Conservation (phyloP, 2,329 filamentous ascomycete species). For the Aspergillus pseudotamarii region DNA sequence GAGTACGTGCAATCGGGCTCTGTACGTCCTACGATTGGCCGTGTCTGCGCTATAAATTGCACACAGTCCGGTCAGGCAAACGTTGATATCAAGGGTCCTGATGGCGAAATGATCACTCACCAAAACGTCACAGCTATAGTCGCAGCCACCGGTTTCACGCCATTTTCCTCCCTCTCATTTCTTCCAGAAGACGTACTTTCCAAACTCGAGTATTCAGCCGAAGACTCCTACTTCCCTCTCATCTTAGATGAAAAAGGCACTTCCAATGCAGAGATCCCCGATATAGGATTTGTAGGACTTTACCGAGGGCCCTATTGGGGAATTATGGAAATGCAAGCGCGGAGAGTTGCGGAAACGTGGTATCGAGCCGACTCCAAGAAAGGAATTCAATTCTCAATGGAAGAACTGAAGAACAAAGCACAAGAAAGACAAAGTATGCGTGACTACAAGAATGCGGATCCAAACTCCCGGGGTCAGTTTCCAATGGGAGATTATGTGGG, state of each 20-base stretch:
- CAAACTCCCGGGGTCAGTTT: slow-evolving; percentile 62
- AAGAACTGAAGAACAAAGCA: slow-evolving; percentile 25
- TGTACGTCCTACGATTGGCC: slow-evolving; percentile 56
- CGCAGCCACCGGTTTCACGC: slow-evolving; percentile 74
- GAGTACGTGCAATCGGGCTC: slow-evolving; percentile 71
- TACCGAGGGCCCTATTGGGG: slow-evolving; percentile 86
- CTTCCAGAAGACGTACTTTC: slow-evolving; percentile 60
- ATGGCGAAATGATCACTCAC: slow-evolving; percentile 48
- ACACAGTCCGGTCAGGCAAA: slow-evolving; percentile 10
- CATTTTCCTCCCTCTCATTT: slow-evolving; percentile 65
- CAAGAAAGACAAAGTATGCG: slow-evolving; percentile 30
- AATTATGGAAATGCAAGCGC: slow-evolving; percentile 83
- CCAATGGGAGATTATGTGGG: slow-evolving; percentile 82
- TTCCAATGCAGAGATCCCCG: slow-evolving; percentile 61
- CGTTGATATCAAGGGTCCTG: slow-evolving; percentile 40
- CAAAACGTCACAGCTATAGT: slow-evolving; percentile 67
- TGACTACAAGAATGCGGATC: slow-evolving; percentile 19
- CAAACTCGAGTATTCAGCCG: slow-evolving; percentile 60
- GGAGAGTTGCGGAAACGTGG: slow-evolving; percentile 68
- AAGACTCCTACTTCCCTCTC: slow-evolving; percentile 61
- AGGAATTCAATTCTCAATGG: slow-evolving; percentile 1
- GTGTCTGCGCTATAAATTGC: slow-evolving; percentile 22
- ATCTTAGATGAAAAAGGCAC: slow-evolving; percentile 70
- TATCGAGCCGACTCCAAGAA: slow-evolving; percentile 16
- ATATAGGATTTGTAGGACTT: slow-evolving; percentile 78